Percentiles rank a stretch among this genome's conserved stretches.
These are phyloP conservation scores for Murraya paniculata DNA, from an alignment of 345 rosid genomes.

Conservation along the genomic window DNA sequence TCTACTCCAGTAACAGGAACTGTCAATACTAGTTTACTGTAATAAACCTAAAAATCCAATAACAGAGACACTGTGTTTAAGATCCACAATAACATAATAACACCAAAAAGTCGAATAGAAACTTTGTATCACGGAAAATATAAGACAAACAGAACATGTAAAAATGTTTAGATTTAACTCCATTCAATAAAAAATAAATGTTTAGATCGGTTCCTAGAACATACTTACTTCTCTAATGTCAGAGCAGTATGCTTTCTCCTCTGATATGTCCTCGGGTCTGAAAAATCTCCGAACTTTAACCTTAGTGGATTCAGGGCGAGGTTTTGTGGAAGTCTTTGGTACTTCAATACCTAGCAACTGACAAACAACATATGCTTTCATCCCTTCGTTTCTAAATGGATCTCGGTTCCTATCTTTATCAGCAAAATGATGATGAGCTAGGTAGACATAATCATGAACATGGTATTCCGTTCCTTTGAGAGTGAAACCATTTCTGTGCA, in stretches of 20 bases:
- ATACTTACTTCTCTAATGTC: slow-evolving; percentile 55
- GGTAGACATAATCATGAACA: slow-evolving; percentile 49
- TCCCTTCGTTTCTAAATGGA: slow-evolving; percentile 51
- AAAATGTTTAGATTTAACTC: not conserved
- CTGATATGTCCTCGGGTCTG: slow-evolving; percentile 66
- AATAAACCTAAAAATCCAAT: slow-evolving; percentile 62
- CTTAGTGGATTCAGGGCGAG: slow-evolving; percentile 29
- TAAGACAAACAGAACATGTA: not conserved
- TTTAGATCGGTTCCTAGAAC: not conserved
- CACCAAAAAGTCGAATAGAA: not conserved
- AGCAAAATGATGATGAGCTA: slow-evolving; percentile 37
- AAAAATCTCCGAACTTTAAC: slow-evolving; percentile 55
- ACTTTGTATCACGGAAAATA: not conserved
- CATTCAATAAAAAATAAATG: too few species aligned
- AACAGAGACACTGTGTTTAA: slow-evolving; percentile 17
- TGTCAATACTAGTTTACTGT: slow-evolving; percentile 45
- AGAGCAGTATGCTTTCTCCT: slow-evolving; percentile 62
- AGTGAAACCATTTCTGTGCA: slow-evolving; percentile 27
- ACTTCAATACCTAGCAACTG: slow-evolving; percentile 48
- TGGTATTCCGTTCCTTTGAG: slow-evolving; percentile 41
- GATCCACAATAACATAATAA: slow-evolving; percentile 16
- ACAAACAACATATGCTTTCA: slow-evolving; percentile 61
- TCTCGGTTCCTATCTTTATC: slow-evolving; percentile 22
- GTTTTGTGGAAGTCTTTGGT: slow-evolving; percentile 25
- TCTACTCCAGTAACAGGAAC: slow-evolving; percentile 40